Conservation (phyloP, 2,329 filamentous ascomycete genomes). For the Neopestalotiopsis sp. region DNA sequence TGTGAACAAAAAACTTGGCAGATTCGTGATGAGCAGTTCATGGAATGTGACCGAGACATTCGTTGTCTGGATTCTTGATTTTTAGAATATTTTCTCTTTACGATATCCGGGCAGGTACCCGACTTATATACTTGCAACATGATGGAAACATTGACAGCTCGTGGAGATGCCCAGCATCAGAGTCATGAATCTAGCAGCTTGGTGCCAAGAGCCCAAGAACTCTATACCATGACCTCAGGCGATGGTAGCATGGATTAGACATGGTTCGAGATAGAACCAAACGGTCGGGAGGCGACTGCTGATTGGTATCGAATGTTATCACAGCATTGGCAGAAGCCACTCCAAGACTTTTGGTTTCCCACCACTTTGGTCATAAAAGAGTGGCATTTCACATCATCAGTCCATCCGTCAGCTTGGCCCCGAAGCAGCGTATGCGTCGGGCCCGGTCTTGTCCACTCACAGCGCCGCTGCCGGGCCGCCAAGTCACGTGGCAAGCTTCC, state of each 20-base stretch:
- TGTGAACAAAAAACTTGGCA: not conserved
- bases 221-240: conserved; percentile 21
- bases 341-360: conserved; percentile 13
- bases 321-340: conserved; percentile 16
- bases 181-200: not conserved
- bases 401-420: conserved; percentile 14
- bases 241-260: not conserved
- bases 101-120: conserved; percentile 9
- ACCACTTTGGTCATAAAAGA: not conserved
- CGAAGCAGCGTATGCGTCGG: not conserved
- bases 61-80: not conserved
- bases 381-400: conserved; percentile 12
- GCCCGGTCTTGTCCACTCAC: conserved; percentile 8
- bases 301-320: conserved; percentile 10
- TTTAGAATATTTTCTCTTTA: not conserved
- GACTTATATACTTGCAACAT: conserved; percentile 9
- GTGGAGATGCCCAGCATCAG: not conserved
- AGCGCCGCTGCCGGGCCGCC: not conserved
- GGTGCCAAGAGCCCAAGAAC: conserved; percentile 21
- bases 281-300: conserved; percentile 2
- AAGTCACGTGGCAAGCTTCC: conserved; percentile 15
- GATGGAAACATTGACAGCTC: not conserved
- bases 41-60: not conserved
- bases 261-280: not conserved
- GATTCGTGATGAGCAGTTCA: not conserved